Percentiles rank a stretch among this genome's conserved stretches.
phyloP scores from a whole-genome alignment of 192 early-diverging fungal genomes.

The Coemansia sp. region DNA sequence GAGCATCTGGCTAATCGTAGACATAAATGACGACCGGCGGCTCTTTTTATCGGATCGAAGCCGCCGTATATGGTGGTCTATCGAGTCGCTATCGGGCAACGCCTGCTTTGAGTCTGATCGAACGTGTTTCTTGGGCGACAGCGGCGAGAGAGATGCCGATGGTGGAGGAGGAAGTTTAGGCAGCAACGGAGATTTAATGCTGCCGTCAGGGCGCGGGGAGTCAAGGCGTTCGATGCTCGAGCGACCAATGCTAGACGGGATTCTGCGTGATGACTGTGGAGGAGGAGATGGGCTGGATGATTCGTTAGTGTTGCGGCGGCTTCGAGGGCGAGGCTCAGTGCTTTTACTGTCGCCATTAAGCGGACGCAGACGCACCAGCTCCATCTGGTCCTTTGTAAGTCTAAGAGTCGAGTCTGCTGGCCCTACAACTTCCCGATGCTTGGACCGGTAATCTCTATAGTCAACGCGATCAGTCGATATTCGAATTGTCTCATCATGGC shows the following conservation, averaged over 20 bases:
- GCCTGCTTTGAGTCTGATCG: constrained; percentile 12
- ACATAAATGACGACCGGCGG: constrained; percentile 50
- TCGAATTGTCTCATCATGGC: constrained; percentile 20
- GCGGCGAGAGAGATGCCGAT: constrained; percentile 6
- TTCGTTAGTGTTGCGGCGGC: background rate
- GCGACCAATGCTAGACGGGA: constrained; percentile 10
- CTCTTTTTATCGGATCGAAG: constrained; percentile 30
- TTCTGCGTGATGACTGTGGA: constrained; percentile 11
- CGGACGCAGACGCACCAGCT: constrained; percentile 26
- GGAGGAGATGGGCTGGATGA: background rate
- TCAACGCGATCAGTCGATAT: background rate
- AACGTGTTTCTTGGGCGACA: constrained; percentile 10
- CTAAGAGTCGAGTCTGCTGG: constrained; percentile 20
- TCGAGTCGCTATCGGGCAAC: constrained; percentile 33
- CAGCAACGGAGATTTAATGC: constrained; percentile 22
- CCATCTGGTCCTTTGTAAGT: constrained; percentile 21
- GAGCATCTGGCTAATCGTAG: constrained; percentile 49
- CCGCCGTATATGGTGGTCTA: constrained; percentile 42
- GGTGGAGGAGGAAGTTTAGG: constrained; percentile 41
- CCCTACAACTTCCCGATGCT: background rate
- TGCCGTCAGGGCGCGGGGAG: constrained; percentile 10
- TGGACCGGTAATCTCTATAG: background rate
- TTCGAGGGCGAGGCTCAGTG: background rate
- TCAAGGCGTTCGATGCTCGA: constrained; percentile 4
- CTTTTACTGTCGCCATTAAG: background rate